These are phyloP conservation scores for Cicer yamashitae DNA, from an alignment of 306 rosid species.

Conservation along the genomic window DNA sequence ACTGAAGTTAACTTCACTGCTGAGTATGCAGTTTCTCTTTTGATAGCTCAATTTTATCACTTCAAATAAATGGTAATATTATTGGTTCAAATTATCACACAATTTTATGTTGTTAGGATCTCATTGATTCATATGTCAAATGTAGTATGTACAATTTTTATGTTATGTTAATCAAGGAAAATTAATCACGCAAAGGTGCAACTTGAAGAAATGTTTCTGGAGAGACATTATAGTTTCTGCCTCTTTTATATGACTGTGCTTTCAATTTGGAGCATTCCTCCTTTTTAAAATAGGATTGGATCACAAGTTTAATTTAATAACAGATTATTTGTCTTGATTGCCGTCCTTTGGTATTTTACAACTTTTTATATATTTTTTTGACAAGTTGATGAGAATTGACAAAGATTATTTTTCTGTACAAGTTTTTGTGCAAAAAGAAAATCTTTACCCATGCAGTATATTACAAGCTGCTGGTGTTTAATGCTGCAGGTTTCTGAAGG, in stretches of 20 bases:
- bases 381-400: neutral
- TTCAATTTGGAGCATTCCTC: slow-evolving; percentile 28
- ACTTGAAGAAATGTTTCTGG: neutral
- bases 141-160: slow-evolving; percentile 20
- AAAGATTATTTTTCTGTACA: neutral
- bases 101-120: slow-evolving; percentile 11
- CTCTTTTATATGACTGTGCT: slow-evolving; percentile 25
- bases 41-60: slow-evolving; percentile 24
- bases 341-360: slow-evolving; percentile 19
- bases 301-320: slow-evolving; percentile 16
- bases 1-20: slow-evolving; percentile 7
- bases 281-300: neutral
- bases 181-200: slow-evolving; percentile 3
- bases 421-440: slow-evolving; percentile 4
- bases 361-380: neutral
- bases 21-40: slow-evolving; percentile 30
- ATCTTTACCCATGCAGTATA: slow-evolving; percentile 9
- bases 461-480: slow-evolving; percentile 36
- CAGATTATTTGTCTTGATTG: slow-evolving; percentile 18
- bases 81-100: neutral
- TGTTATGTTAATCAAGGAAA: slow-evolving; percentile 17
- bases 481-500: slow-evolving; percentile 86
- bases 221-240: slow-evolving; percentile 35
- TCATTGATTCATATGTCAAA: slow-evolving; percentile 21
- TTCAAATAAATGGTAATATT: slow-evolving; percentile 19